Conservation (phyloP, 371 early-diverging fungal genomes). For the Circinella umbellata region DNA sequence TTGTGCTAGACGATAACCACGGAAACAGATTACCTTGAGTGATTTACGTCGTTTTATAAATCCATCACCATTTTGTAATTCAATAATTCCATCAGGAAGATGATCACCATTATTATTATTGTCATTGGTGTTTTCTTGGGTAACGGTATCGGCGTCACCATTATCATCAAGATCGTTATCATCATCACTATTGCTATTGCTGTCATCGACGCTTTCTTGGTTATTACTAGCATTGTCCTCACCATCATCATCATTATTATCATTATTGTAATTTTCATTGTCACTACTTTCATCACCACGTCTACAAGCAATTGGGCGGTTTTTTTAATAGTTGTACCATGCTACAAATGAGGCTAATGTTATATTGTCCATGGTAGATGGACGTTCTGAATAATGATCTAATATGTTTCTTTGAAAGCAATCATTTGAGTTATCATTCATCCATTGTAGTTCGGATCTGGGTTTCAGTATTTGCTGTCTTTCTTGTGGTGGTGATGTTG, state of each 20-base stretch:
- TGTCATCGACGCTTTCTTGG: no score
- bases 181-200: no score
- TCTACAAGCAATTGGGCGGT: no score
- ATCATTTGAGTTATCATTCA: background rate
- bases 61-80: background rate
- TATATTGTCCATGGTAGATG: background rate
- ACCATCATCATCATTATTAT: no score
- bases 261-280: no score
- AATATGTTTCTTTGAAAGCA: background rate
- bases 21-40: constrained; percentile 2
- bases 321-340: background rate
- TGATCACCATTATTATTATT: background rate
- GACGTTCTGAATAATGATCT: background rate
- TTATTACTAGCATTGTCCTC: no score
- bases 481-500: constrained; percentile 1
- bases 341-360: background rate
- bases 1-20: background rate
- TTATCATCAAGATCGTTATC: no score
- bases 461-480: background rate
- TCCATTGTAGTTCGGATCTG: no score
- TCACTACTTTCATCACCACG: background rate
- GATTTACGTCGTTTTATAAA: background rate
- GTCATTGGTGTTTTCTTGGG: background rate
- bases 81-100: background rate
- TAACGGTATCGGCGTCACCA: no score